A percentile compares a stretch with the other conserved stretches of the same genome.
phyloP scores from a whole-genome alignment of 345 rosid genomes.

The Dovyalis caffra region DNA sequence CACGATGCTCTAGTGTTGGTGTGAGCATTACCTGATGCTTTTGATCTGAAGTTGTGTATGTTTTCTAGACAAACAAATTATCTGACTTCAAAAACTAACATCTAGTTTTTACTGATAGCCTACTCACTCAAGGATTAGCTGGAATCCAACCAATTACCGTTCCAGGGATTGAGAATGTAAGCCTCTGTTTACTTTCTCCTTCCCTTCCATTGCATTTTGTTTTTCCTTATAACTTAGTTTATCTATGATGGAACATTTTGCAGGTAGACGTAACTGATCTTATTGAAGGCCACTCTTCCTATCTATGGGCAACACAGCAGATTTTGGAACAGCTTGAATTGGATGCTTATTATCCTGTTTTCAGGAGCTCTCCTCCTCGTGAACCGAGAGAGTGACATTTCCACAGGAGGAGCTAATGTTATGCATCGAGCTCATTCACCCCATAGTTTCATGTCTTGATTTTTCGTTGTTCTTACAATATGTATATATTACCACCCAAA shows the following conservation, averaged over 20 bases:
- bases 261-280: slow-evolving; percentile 79
- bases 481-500: no score
- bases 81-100: slow-evolving; percentile 3
- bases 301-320: slow-evolving; percentile 73
- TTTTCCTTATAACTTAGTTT: not conserved
- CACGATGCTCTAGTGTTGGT: not conserved
- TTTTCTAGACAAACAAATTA: not conserved
- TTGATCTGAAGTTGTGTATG: not conserved
- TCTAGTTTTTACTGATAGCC: slow-evolving; percentile 40
- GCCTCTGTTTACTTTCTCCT: not conserved
- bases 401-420: not conserved
- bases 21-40: not conserved
- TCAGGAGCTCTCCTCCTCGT: slow-evolving; percentile 29
- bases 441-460: no score
- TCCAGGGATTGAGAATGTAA: slow-evolving; percentile 90
- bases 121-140: slow-evolving; percentile 85
- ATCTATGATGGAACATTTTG: not conserved
- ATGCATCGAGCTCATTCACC: no score
- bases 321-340: slow-evolving; percentile 78
- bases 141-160: slow-evolving; percentile 75
- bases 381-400: not conserved
- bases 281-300: slow-evolving; percentile 89
- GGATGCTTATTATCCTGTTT: slow-evolving; percentile 77
- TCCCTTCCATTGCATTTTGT: not conserved
- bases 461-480: no score